phyloP scores from a whole-genome alignment of 495 filamentous ascomycete species.

The Neurospora sp. region DNA sequence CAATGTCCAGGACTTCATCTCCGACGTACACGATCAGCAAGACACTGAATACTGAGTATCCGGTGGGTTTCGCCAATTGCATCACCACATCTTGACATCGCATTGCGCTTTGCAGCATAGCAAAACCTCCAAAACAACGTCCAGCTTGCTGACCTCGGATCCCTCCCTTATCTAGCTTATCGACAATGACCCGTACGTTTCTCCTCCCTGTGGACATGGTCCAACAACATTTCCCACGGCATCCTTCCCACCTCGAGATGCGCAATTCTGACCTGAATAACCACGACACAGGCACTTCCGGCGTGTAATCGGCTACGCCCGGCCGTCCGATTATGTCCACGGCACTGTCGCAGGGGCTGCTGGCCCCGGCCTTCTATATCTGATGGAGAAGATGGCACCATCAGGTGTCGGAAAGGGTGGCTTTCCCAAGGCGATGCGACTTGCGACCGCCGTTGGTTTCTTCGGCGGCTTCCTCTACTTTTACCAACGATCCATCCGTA shows the following conservation, averaged over 20 bases:
- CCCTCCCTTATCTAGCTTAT: slow-evolving; percentile 56
- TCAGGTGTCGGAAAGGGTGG: slow-evolving; percentile 70
- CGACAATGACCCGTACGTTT: slow-evolving; percentile 88
- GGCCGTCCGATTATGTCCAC: slow-evolving; percentile 67
- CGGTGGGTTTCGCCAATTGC: slow-evolving; percentile 46
- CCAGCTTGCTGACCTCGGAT: not conserved
- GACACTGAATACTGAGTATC: slow-evolving; percentile 63
- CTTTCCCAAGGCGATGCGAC: slow-evolving; percentile 72
- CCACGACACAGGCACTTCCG: slow-evolving; percentile 61
- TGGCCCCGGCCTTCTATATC: slow-evolving; percentile 61
- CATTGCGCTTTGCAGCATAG: slow-evolving; percentile 6
- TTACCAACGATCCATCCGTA: slow-evolving; percentile 59
- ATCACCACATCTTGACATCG: not conserved
- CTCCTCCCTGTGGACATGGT: not conserved
- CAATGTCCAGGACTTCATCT: slow-evolving; percentile 50
- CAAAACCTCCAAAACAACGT: slow-evolving; percentile 8
- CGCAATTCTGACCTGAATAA: slow-evolving; percentile 15
- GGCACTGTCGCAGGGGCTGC: slow-evolving; percentile 53
- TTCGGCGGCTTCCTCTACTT: slow-evolving; percentile 68
- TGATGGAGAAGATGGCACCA: slow-evolving; percentile 74
- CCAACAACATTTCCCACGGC: not conserved
- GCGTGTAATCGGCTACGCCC: slow-evolving; percentile 79
- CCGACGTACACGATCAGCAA: slow-evolving; percentile 57
- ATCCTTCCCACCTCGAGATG: not conserved
- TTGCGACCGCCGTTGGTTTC: slow-evolving; percentile 58